Percentiles rank a stretch among this genome's conserved stretches.
phyloP scores from a whole-genome alignment of 2,329 filamentous ascomycete species.

The Neoscytalidium dimidiatum region DNA sequence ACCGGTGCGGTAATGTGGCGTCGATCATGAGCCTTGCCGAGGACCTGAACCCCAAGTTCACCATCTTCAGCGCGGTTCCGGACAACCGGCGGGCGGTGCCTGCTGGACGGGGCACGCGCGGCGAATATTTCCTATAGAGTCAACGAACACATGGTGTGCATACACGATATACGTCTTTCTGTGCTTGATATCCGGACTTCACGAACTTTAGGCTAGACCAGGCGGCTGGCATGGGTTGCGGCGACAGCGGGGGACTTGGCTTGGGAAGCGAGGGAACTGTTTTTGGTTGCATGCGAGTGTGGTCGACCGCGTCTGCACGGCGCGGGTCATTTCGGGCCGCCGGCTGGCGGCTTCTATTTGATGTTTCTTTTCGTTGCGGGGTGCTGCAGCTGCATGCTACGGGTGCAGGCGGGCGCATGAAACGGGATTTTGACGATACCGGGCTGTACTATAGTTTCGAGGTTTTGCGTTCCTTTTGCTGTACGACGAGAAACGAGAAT shows the following conservation, averaged over 20 bases:
- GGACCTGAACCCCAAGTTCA: constrained; percentile 86
- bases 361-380: constrained; percentile 9
- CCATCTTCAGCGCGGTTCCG: constrained; percentile 86
- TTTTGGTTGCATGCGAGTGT: constrained; percentile 14
- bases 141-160: constrained; percentile 17
- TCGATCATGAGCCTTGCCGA: constrained; percentile 88
- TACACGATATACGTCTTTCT: constrained; percentile 20
- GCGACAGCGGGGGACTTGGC: neutral
- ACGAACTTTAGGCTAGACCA: constrained; percentile 18
- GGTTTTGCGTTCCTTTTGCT: neutral
- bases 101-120: constrained; percentile 55
- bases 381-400: constrained; percentile 17
- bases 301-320: constrained; percentile 7
- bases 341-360: neutral
- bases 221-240: constrained; percentile 9
- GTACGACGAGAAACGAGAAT: constrained; percentile 1
- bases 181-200: constrained; percentile 21
- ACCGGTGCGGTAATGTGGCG: constrained; percentile 87
- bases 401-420: constrained; percentile 13
- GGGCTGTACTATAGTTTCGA: constrained; percentile 20
- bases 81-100: constrained; percentile 81
- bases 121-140: constrained; percentile 54
- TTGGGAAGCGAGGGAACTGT: constrained; percentile 5
- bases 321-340: constrained; percentile 6
- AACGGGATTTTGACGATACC: constrained; percentile 11